Conservation (phyloP, 1,139 yeast genomes). For the Magnusiomyces clavatus region DNA sequence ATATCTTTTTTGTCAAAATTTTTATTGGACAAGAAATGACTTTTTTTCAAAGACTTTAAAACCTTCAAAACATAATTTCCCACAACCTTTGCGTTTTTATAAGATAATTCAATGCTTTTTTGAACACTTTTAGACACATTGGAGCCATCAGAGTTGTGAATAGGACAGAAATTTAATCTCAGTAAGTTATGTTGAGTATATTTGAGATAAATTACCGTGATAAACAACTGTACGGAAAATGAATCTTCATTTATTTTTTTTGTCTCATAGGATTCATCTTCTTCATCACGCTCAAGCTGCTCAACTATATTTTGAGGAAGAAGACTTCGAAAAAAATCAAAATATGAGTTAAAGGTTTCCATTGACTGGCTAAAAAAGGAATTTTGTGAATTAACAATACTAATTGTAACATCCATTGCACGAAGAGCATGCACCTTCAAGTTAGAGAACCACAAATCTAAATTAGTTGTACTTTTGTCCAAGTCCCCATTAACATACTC, state of each 20-base stretch:
- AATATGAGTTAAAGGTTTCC: conserved; percentile 16
- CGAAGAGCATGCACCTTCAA: conserved; percentile 10
- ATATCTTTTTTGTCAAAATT: background rate
- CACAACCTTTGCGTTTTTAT: conserved; percentile 10
- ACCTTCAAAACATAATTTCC: conserved; percentile 3
- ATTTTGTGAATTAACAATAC: conserved; percentile 10
- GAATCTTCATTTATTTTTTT: background rate
- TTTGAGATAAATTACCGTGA: conserved; percentile 9
- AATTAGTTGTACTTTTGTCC: no score
- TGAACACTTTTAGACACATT: conserved; percentile 1
- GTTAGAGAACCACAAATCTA: background rate
- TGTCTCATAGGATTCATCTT: background rate
- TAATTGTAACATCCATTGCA: conserved; percentile 12
- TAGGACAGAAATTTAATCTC: conserved; percentile 11
- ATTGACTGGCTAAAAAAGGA: conserved; percentile 11
- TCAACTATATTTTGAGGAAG: conserved; percentile 7
- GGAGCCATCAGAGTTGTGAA: no score
- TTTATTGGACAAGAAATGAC: background rate
- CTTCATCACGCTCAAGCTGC: background rate
- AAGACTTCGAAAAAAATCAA: conserved; percentile 14
- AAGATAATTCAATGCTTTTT: conserved; percentile 8
- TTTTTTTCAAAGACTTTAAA: background rate
- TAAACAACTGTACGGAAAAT: background rate
- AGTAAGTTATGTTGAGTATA: conserved; percentile 11
- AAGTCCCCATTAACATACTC: no score